phyloP scores from a whole-genome alignment of 1,284 basidiomycete species.

The Kalmanozyma brasiliensis region DNA sequence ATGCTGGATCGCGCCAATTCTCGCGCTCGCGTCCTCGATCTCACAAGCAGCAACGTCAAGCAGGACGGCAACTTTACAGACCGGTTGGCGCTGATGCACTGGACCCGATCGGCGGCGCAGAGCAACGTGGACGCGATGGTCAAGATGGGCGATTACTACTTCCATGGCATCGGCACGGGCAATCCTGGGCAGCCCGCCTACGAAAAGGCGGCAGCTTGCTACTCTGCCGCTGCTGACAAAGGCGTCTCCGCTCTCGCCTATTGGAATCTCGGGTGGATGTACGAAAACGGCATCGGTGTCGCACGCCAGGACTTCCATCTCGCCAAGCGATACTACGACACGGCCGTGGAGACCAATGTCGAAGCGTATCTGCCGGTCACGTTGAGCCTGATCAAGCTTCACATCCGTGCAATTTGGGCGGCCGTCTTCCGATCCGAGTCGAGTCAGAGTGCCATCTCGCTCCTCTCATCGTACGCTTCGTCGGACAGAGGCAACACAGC shows the following conservation, averaged over 20 bases:
- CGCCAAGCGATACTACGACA: constrained; percentile 94
- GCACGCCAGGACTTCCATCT: constrained; percentile 84
- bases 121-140: constrained; percentile 93
- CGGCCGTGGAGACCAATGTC: constrained; percentile 82
- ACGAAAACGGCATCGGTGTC: constrained; percentile 93
- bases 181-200: constrained; percentile 74
- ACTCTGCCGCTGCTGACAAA: constrained; percentile 88
- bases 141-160: constrained; percentile 91
- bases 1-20: constrained; percentile 78
- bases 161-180: constrained; percentile 71
- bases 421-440: constrained; percentile 50
- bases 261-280: constrained; percentile 99
- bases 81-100: constrained; percentile 84
- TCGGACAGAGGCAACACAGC: constrained; percentile 28
- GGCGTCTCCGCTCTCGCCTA: constrained; percentile 90
- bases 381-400: constrained; percentile 83
- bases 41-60: constrained; percentile 7
- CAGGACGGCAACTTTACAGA: constrained; percentile 71
- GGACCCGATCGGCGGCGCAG: constrained; percentile 92
- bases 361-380: constrained; percentile 90
- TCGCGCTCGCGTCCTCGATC: constrained; percentile 20
- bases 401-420: constrained; percentile 82
- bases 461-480: constrained; percentile 45
- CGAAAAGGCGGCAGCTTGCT: constrained; percentile 90
- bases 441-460: constrained; percentile 52